Conservation (phyloP, 768 basidiomycete species). For the Sutorius australiensis region DNA sequence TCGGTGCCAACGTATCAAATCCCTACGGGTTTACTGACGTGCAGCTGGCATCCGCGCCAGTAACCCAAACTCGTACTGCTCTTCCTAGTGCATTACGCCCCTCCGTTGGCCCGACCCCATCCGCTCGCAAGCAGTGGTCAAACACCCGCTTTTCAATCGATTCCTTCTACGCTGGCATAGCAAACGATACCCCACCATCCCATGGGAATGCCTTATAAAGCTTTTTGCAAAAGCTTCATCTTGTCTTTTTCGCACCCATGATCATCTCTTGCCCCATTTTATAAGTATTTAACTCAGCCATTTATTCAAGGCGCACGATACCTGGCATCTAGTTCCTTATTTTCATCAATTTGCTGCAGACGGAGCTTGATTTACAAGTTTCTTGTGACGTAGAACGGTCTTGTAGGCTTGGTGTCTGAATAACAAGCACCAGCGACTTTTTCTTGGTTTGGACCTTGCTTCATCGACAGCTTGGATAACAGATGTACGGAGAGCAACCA, state of each 20-base stretch:
- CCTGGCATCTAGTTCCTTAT: slow-evolving; percentile 2
- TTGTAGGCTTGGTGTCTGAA: slow-evolving; percentile 1
- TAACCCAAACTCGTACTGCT: not conserved
- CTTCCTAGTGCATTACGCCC: slow-evolving; percentile 16
- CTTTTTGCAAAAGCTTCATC: slow-evolving; percentile 1
- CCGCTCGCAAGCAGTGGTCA: slow-evolving; percentile 6
- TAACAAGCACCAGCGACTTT: not conserved
- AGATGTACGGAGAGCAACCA: too few relatives aligned
- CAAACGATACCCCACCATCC: slow-evolving; percentile 1
- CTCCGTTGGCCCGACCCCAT: slow-evolving; percentile 1
- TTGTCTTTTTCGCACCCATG: not conserved
- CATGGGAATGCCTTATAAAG: slow-evolving; percentile 18
- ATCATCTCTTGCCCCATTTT: slow-evolving; percentile 8
- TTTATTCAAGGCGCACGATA: not conserved
- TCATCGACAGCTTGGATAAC: not conserved
- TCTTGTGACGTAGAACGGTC: slow-evolving; percentile 2
- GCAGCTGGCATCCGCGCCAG: slow-evolving; percentile 11
- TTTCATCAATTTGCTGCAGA: slow-evolving; percentile 8
- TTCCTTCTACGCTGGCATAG: slow-evolving; percentile 28
- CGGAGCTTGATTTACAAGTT: not conserved
- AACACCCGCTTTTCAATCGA: slow-evolving; percentile 24
- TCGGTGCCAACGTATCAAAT: slow-evolving; percentile 11
- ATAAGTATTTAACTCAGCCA: slow-evolving; percentile 20
- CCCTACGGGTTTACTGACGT: slow-evolving; percentile 7
- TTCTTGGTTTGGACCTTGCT: not conserved